Evolutionary conservation across 2,329 filamentous ascomycete species (phyloP).

Genomic region (Stachybotrys echinatus): DNA sequence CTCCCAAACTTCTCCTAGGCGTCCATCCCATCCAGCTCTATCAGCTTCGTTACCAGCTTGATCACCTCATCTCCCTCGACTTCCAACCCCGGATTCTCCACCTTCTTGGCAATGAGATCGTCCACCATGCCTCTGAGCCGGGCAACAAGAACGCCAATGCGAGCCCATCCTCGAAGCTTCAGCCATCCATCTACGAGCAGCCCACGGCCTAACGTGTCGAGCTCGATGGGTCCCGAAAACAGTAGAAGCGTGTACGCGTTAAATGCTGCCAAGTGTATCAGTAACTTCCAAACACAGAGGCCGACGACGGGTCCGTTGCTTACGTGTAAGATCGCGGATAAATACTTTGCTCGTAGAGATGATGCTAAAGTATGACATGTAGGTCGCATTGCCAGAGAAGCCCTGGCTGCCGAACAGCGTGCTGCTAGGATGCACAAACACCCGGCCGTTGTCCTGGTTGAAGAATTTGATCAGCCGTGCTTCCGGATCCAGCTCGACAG

Average conservation of each 20-base stretch:
- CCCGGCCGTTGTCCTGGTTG: constrained; percentile 75
- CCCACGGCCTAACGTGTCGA: constrained; percentile 84
- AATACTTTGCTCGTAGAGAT: constrained; percentile 92
- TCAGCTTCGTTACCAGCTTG: constrained; percentile 68
- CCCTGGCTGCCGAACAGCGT: constrained; percentile 78
- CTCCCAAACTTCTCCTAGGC: constrained; percentile 33
- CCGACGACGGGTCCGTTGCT: constrained; percentile 27
- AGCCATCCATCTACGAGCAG: constrained; percentile 92
- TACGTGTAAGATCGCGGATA: constrained; percentile 83
- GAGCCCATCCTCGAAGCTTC: constrained; percentile 79
- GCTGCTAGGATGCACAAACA: constrained; percentile 89
- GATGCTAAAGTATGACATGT: constrained; percentile 86
- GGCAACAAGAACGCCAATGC: constrained; percentile 85
- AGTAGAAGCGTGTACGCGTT: constrained; percentile 85
- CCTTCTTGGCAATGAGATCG: constrained; percentile 71
- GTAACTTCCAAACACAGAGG: neutral
- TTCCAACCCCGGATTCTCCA: constrained; percentile 66
- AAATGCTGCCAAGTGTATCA: constrained; percentile 55
- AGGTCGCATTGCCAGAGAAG: constrained; percentile 70
- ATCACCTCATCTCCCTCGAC: constrained; percentile 63
- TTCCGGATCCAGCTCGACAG: constrained; percentile 89
- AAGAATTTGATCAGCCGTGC: constrained; percentile 91
- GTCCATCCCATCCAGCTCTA: constrained; percentile 87
- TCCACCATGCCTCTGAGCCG: constrained; percentile 83
- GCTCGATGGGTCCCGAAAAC: constrained; percentile 77